A percentile compares a stretch with the other conserved stretches of the same genome.
Evolutionary conservation across 2,329 filamentous ascomycete genomes (phyloP).

Genomic region (Aschersonia sp.): DNA sequence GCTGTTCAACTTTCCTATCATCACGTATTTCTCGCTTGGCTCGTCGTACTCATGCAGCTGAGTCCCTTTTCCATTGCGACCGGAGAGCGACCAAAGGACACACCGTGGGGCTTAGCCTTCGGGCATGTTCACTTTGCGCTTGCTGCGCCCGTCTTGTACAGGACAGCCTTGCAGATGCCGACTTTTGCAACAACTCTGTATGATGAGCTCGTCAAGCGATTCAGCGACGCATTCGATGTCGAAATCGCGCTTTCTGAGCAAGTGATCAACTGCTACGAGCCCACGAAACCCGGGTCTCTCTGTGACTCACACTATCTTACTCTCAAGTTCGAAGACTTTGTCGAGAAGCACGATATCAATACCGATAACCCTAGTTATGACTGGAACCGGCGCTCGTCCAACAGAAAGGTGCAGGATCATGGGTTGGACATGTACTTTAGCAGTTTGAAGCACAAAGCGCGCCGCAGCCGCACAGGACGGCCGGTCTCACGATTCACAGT

Average conservation of each 20-base stretch:
- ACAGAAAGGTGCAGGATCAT: not conserved
- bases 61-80: not conserved
- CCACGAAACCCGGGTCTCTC: not conserved
- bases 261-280: slow-evolving; percentile 2
- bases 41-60: not conserved
- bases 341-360: not conserved
- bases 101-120: no score
- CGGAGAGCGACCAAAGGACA: not conserved
- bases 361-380: not conserved
- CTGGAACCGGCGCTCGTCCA: not conserved
- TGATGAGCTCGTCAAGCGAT: not conserved
- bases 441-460: not conserved
- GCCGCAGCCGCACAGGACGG: not conserved
- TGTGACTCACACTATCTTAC: not conserved
- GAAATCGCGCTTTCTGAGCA: slow-evolving; percentile 2
- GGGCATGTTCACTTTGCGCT: not conserved
- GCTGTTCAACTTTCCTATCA: not conserved
- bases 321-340: not conserved
- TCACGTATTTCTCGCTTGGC: not conserved
- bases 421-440: slow-evolving; percentile 1
- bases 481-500: not conserved
- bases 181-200: not conserved
- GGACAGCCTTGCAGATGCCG: not conserved
- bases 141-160: slow-evolving; percentile 1
- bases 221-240: not conserved